Evolutionary conservation across 768 basidiomycete species (phyloP).

Genomic region (Mycena leptocephala): DNA sequence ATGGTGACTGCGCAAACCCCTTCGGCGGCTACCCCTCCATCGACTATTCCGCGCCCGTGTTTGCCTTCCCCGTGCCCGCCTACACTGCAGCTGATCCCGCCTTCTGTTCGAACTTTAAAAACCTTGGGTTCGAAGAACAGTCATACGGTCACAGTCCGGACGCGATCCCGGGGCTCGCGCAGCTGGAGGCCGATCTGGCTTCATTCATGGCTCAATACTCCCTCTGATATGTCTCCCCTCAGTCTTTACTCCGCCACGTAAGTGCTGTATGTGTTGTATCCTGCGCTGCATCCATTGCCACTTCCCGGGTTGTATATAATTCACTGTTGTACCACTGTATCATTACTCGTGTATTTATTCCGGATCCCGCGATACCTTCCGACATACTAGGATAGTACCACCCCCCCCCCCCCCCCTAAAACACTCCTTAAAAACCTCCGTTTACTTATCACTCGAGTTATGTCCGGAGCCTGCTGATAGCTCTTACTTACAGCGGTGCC

Average conservation of each 20-base stretch:
- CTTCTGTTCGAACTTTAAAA: slow-evolving; percentile 36
- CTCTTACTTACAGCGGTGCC: neutral
- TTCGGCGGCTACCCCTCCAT: slow-evolving; percentile 24
- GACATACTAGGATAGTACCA: neutral
- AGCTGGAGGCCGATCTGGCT: slow-evolving; percentile 34
- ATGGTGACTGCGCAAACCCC: slow-evolving; percentile 26
- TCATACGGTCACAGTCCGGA: neutral
- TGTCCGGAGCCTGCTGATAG: neutral
- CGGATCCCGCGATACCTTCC: neutral
- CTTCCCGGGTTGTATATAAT: slow-evolving; percentile 15
- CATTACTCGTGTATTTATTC: slow-evolving; percentile 16
- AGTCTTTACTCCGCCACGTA: neutral
- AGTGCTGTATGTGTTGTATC: neutral
- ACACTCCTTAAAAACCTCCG: neutral
- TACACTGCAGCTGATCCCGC: neutral
- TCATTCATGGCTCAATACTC: slow-evolving; percentile 36
- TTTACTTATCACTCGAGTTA: slow-evolving; percentile 17
- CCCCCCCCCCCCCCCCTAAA: neutral
- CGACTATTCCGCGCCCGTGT: slow-evolving; percentile 21
- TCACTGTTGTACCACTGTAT: slow-evolving; percentile 35
- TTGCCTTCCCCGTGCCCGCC: slow-evolving; percentile 6
- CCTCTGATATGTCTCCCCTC: neutral
- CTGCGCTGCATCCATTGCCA: neutral
- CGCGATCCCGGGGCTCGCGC: slow-evolving; percentile 25
- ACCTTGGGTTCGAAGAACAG: slow-evolving; percentile 19